Evolutionary conservation across 1,139 yeast genomes (phyloP), one percentile per base, ranked within the genome.

Genomic region (Candida pseudoviswanathii): DNA sequence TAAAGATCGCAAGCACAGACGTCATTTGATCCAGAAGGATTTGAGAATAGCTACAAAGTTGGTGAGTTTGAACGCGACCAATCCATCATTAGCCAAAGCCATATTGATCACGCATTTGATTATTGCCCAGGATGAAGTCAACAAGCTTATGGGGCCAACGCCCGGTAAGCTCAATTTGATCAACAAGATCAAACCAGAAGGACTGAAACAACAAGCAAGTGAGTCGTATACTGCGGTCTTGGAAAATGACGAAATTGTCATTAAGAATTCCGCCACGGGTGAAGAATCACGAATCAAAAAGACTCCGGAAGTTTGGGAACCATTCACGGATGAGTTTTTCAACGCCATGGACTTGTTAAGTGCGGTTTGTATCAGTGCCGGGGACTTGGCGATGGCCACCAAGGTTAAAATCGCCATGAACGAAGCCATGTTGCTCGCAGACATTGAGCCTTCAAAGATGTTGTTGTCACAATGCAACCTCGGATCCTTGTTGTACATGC

Each of bases 251-350:
- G 47, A 63, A 4, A 62, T 64, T 16, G 53, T 57, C 37, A 52
- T 65, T 16, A 53, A 52, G 40, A 58, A 56, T 37, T 44, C 41
- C 9, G 27, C 27, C 3, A 54, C 53, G 36, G 61, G 61, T 8
- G 58, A 54, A 7, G 57, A 52, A 43, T 53, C 65, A 6, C 51
- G 60, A 3, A 53, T 69, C 21, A 57, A 62, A 16, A 68, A 69
- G 47, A 67, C 68, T 40, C 74, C 75, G n/a, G 77, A 75, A 49
- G 81, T 82, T 1, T 82, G 89, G 88, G 81, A 78, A 54, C 91
- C 92, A 2, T 88, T 86, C 59, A 71, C 85, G 32, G 90, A 86
- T 54, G 96, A 89, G 62, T 78, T 85, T 54, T 85, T 89, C 66
- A 83, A 83, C 51, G 86, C 89, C 2, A 75, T 90, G 69, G 94